phyloP scores from a whole-genome alignment of 768 basidiomycete species.

The Rhodosporidiobolus odoratus region DNA sequence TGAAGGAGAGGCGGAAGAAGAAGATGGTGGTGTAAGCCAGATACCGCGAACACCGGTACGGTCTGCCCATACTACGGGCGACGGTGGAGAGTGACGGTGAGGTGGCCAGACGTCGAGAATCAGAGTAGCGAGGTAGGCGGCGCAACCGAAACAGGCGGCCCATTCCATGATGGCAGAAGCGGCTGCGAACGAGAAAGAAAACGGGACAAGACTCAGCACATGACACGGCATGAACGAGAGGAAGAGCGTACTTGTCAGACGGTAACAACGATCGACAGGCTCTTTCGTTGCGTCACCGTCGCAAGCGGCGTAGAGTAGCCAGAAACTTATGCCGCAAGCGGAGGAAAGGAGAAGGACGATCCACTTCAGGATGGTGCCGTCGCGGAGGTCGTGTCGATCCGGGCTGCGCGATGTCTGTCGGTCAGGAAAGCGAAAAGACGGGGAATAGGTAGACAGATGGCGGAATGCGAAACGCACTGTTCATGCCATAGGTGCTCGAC shows the following conservation, averaged over 20 bases:
- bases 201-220: background rate
- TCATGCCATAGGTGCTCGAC: slow-evolving; percentile 35
- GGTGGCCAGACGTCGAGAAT: slow-evolving; percentile 29
- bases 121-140: slow-evolving; percentile 15
- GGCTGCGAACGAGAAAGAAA: background rate
- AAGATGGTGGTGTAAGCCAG: background rate
- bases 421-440: background rate
- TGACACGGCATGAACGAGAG: too few species aligned
- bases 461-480: too few species aligned
- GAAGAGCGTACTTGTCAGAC: slow-evolving; percentile 3
- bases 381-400: slow-evolving; percentile 25
- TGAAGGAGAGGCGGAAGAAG: too few species aligned
- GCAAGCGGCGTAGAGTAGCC: background rate
- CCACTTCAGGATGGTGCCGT: slow-evolving; percentile 10
- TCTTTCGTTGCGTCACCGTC: background rate
- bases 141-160: slow-evolving; percentile 8
- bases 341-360: background rate
- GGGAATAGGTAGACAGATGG: background rate
- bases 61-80: slow-evolving; percentile 3
- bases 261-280: slow-evolving; percentile 1
- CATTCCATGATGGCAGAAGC: slow-evolving; percentile 26
- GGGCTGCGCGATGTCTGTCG: too few species aligned
- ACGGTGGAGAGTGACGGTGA: slow-evolving; percentile 1
- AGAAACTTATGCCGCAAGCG: background rate
- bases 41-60: background rate